Percentiles rank a stretch among this genome's conserved stretches.
Conservation (phyloP, 2,329 filamentous ascomycete genomes). For the Pseudogymnoascus sp. region DNA sequence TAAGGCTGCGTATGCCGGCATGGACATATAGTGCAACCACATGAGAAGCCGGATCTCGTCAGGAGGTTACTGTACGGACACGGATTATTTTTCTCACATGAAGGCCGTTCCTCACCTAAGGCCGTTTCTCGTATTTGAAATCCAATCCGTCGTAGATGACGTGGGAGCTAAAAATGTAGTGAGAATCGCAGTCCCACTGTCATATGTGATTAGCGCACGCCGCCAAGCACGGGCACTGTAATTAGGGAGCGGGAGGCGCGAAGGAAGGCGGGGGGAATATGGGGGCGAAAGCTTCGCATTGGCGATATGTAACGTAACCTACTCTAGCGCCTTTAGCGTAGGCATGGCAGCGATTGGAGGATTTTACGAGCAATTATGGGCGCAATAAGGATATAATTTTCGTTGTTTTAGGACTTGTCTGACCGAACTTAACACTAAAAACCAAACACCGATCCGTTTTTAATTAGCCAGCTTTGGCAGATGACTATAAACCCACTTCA, state of each 20-base stretch:
- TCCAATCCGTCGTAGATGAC: too few species aligned
- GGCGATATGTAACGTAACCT: neutral
- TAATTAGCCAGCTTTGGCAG: neutral
- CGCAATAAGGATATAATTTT: neutral
- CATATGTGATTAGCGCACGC: neutral
- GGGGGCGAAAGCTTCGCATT: neutral
- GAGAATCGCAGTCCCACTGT: neutral
- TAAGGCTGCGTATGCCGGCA: neutral
- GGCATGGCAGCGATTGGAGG: too few species aligned
- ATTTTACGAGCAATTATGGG: too few species aligned
- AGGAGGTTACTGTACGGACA: neutral
- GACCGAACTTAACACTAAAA: neutral
- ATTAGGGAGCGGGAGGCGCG: neutral
- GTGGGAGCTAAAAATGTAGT: too few species aligned
- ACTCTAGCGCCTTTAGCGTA: too few species aligned
- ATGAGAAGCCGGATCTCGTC: neutral
- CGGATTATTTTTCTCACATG: neutral
- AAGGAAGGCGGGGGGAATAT: neutral
- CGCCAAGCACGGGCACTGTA: neutral
- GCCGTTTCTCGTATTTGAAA: too few species aligned
- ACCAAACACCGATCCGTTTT: neutral
- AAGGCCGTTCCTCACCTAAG: neutral
- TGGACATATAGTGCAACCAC: neutral
- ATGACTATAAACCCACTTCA: conserved; percentile 12
- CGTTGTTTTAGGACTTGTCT: neutral